phyloP scores from a whole-genome alignment of 2,329 filamentous ascomycete genomes.

The Ascochyta lentis region DNA sequence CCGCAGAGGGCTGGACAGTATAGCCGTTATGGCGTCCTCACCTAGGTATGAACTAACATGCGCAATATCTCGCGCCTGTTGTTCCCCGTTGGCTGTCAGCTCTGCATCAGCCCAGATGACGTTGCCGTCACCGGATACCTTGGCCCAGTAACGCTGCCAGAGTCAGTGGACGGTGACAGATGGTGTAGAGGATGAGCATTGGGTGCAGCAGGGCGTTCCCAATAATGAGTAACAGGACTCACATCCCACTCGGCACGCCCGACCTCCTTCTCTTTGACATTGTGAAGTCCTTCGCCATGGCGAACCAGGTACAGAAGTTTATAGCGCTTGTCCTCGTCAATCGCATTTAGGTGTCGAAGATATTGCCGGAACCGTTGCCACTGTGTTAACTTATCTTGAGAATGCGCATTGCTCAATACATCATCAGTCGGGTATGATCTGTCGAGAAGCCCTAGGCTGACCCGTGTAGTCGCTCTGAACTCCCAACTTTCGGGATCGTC shows the following conservation, averaged over 20 bases:
- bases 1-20: conserved; percentile 62
- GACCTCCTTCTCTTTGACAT: conserved; percentile 67
- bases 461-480: conserved; percentile 23
- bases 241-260: conserved; percentile 72
- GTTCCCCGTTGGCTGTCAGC: conserved; percentile 62
- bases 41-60: conserved; percentile 60
- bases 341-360: conserved; percentile 60
- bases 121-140: conserved; percentile 66
- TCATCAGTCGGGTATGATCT: conserved; percentile 62
- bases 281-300: conserved; percentile 70
- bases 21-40: conserved; percentile 30
- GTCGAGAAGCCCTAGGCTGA: conserved; percentile 64
- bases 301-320: conserved; percentile 70
- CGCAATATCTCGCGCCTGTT: conserved; percentile 63
- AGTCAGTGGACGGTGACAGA: not conserved
- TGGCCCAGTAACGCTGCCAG: conserved; percentile 64
- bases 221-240: conserved; percentile 31
- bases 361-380: conserved; percentile 61
- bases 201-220: not conserved
- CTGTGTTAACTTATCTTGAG: not conserved
- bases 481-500: conserved; percentile 21
- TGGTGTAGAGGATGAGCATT: not conserved
- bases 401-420: conserved; percentile 33
- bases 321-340: conserved; percentile 57
- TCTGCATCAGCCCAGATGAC: conserved; percentile 66